Base-by-base conservation (phyloP, 176 grass and related monocot genomes). In the Alloteropsis semialata region DNA sequence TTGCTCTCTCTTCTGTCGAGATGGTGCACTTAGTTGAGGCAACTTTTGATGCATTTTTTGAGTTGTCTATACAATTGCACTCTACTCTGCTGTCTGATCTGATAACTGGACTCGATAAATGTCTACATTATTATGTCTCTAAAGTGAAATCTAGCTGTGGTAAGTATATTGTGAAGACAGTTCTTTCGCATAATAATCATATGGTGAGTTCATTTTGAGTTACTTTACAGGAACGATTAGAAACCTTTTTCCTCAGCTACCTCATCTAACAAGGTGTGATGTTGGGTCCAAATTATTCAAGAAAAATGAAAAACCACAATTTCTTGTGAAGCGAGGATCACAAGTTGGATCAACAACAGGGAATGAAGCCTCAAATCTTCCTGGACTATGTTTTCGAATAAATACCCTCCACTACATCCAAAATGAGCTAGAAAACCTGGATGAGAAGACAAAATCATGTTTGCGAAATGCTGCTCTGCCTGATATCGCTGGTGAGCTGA, bases 261-360 rank as follows among this genome's bases (percentile, higher is more conserved):
- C 92, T 73, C 84, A 88, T 72, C 77, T 98, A 78, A 98, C 92
- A 33, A 87, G 96, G 80, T 98, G 96, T 22, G 92, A 98, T 37
- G 79, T 93, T 82, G 92, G 96, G 62, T 93, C 96, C 60, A 93
- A 95, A 78, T 90, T 88, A 66, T 95, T 91, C 70, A 98, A 93
- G 83, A 98, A 90, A 77, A 94, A 92, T 53, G 92, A 95, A 67
- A 85, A 81, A 21, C 63, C 86, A 15, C 92, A 92, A 32, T 83
- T 63, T 81, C 69, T 81, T 79, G 64, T 74, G 82, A 95, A 88
- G 83, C 69, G 49, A 51, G 87, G 79, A 76, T 91, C 96, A 17
- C 96, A 98, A 69, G 92, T 97, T 80, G 88, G 88, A 75, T 92
- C 88, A 30, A 80, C 68, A 25, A 81, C 82, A 83, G 83, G 74